Conservation (phyloP, 768 basidiomycete species). For the Hydnomerulius pinastri region DNA sequence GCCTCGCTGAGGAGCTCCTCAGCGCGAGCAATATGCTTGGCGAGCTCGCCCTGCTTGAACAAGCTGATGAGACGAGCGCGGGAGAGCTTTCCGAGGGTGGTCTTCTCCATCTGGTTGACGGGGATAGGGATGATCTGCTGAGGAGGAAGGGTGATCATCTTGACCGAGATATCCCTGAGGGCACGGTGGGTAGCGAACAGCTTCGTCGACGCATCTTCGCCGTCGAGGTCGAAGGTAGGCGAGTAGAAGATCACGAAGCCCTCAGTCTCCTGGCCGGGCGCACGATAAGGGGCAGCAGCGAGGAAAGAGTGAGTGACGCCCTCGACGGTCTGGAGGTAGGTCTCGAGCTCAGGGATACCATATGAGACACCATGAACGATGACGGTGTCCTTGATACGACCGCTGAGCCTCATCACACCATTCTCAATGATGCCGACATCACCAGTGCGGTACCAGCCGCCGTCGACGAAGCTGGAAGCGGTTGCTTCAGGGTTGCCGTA, state of each 20-base stretch:
- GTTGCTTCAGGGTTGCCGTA: constrained; percentile 49
- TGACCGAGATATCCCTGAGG: constrained; percentile 29
- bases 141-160: constrained; percentile 35
- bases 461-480: constrained; percentile 42
- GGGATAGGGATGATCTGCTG: constrained; percentile 42
- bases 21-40: constrained; percentile 24
- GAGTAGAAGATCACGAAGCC: constrained; percentile 45
- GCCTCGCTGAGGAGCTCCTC: constrained; percentile 18
- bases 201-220: constrained; percentile 18
- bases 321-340: constrained; percentile 40
- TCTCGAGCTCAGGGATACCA: constrained; percentile 39
- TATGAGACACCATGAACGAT: constrained; percentile 48
- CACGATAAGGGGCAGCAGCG: constrained; percentile 40
- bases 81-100: constrained; percentile 44
- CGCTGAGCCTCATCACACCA: constrained; percentile 36
- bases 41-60: constrained; percentile 35
- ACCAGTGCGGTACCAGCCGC: constrained; percentile 59
- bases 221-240: constrained; percentile 22
- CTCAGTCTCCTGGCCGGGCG: constrained; percentile 40
- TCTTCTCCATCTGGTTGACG: constrained; percentile 39
- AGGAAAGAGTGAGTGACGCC: constrained; percentile 38
- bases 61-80: constrained; percentile 32
- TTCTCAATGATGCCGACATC: constrained; percentile 45
- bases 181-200: constrained; percentile 27
- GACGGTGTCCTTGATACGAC: constrained; percentile 45